phyloP scores from a whole-genome alignment of 139 green algal genomes.

The Coelastrella sp. region DNA sequence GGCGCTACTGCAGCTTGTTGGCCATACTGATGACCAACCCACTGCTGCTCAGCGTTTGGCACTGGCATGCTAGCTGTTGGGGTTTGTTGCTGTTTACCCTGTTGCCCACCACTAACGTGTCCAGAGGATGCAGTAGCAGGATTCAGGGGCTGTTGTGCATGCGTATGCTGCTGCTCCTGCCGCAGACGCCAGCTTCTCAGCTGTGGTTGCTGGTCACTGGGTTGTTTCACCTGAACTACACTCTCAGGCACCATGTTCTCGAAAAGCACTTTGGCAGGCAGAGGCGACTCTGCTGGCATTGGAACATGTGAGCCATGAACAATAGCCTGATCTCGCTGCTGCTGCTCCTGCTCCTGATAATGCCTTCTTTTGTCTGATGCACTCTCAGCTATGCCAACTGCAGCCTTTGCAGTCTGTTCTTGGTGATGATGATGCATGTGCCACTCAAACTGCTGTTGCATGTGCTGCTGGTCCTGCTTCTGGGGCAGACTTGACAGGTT shows the following conservation, averaged over 20 bases:
- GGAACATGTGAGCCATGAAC: background rate
- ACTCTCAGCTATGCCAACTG: background rate
- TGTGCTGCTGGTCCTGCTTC: background rate
- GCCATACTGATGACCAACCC: background rate
- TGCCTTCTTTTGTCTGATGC: background rate
- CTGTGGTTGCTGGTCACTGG: constrained; percentile 11
- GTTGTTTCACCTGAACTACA: background rate
- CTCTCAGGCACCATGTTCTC: background rate
- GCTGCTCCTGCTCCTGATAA: background rate
- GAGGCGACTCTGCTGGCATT: background rate
- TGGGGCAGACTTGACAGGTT: no score
- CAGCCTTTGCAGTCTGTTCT: background rate
- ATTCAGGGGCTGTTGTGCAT: background rate
- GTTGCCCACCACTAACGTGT: constrained; percentile 2
- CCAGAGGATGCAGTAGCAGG: background rate
- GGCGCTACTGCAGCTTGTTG: background rate
- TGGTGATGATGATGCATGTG: background rate
- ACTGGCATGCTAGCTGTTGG: background rate
- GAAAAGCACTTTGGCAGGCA: constrained; percentile 29
- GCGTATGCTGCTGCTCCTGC: background rate
- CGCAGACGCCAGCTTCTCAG: background rate
- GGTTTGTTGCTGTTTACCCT: constrained; percentile 23
- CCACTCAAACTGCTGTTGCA: background rate
- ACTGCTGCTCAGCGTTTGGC: constrained; percentile 17
- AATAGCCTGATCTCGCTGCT: background rate